These are phyloP conservation scores for Cercospora zeina DNA, from an alignment of 2,329 filamentous ascomycete species.

Conservation along the genomic window DNA sequence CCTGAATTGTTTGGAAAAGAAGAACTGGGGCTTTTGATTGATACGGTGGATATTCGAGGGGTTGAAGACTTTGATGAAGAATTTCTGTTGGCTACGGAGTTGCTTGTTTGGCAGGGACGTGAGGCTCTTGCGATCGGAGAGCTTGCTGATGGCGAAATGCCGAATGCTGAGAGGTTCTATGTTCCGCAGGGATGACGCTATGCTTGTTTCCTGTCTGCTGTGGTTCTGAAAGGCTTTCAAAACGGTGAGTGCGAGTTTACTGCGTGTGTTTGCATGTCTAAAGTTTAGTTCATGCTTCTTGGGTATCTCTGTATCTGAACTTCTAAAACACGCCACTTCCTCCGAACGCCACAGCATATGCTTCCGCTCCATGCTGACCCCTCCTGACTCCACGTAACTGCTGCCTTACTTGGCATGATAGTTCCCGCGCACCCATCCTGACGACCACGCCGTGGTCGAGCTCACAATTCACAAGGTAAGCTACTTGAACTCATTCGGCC, in stretches of 20 bases:
- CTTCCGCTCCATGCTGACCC: not conserved
- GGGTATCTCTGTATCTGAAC: conserved; percentile 12
- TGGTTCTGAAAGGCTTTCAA: not conserved
- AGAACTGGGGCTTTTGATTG: not conserved
- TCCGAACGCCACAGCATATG: conserved; percentile 3
- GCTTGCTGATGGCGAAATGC: not conserved
- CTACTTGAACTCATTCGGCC: conserved; percentile 46
- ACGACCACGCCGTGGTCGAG: not conserved
- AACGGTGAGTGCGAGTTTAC: not conserved
- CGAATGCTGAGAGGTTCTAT: conserved; percentile 8
- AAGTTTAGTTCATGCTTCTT: conserved; percentile 1
- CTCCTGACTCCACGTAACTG: not conserved
- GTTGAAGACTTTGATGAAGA: conserved; percentile 11
- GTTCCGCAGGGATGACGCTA: not conserved
- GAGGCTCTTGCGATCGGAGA: not conserved
- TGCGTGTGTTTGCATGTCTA: not conserved
- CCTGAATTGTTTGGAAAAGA: not conserved
- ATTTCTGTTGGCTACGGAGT: not conserved
- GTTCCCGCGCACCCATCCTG: not conserved
- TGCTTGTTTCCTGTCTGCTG: not conserved
- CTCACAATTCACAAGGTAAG: not conserved
- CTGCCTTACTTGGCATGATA: not conserved
- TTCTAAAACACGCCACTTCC: not conserved
- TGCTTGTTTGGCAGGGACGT: not conserved
- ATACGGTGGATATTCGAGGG: not conserved